Evolutionary conservation across 352 stramenopile genomes (phyloP).

Genomic region (Globisporangium cederbergense): DNA sequence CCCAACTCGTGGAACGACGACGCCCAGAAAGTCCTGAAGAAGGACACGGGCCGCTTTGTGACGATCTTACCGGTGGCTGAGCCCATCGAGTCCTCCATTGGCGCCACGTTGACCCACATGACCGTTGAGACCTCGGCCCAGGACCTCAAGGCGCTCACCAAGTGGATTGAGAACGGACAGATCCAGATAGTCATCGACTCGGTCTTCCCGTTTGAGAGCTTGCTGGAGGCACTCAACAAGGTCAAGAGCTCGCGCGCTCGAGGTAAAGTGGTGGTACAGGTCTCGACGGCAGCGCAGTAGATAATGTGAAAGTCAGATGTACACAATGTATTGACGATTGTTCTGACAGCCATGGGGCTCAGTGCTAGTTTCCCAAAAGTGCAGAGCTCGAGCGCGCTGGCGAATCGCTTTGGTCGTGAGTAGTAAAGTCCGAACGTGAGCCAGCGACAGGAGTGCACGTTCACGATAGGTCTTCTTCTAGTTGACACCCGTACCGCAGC

Average conservation of each 20-base stretch:
- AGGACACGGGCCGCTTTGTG: neutral
- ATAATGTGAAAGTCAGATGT: no score
- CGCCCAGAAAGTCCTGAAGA: slow-evolving; percentile 31
- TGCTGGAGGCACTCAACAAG: slow-evolving; percentile 6
- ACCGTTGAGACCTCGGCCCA: neutral
- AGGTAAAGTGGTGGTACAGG: slow-evolving; percentile 7
- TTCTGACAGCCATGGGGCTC: neutral
- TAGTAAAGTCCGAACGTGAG: slow-evolving; percentile 22
- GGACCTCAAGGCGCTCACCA: neutral
- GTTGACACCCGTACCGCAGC: slow-evolving; percentile 1
- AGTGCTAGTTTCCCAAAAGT: neutral
- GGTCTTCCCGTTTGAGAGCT: slow-evolving; percentile 2
- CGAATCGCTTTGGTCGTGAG: slow-evolving; percentile 17
- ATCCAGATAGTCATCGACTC: slow-evolving; percentile 3
- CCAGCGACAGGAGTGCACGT: slow-evolving; percentile 15
- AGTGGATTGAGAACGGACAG: neutral
- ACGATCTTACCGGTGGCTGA: no score
- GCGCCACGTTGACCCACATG: no score
- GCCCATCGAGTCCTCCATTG: no score
- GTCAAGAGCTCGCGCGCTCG: neutral
- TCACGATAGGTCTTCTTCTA: neutral
- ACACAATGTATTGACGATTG: no score
- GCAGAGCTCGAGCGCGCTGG: slow-evolving; percentile 1
- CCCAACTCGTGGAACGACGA: slow-evolving; percentile 26
- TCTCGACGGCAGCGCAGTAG: neutral